Evolutionary conservation across 176 grass and related monocot genomes (phyloP).

Genomic region (Avena sativa): DNA sequence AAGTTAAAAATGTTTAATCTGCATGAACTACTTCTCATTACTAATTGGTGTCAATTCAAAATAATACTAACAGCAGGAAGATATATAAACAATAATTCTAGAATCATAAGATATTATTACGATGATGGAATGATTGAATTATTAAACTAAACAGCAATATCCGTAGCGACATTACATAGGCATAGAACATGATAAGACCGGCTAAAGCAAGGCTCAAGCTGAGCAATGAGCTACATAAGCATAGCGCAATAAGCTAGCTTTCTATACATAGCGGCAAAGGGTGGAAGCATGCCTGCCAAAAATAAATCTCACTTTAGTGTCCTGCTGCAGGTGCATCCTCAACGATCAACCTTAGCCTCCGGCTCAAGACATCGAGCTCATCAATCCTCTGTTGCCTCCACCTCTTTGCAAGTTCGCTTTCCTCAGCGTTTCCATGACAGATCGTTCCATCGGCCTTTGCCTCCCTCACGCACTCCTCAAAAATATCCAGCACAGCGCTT

Average conservation of each 20-base stretch:
- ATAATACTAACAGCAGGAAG: neutral
- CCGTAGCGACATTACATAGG: conserved; percentile 46
- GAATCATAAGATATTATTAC: conserved; percentile 45
- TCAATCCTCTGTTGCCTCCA: conserved; percentile 72
- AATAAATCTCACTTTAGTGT: conserved; percentile 37
- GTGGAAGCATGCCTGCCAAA: conserved; percentile 35
- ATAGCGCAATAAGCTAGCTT: conserved; percentile 53
- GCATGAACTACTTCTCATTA: conserved; percentile 10
- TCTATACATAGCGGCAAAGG: conserved; percentile 47
- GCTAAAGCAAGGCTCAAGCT: conserved; percentile 41
- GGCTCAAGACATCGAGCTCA: conserved; percentile 70
- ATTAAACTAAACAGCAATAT: conserved; percentile 48
- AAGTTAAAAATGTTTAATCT: neutral
- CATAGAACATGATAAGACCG: conserved; percentile 37
- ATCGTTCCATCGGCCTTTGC: conserved; percentile 33
- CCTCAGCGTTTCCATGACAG: conserved; percentile 15
- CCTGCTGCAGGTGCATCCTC: conserved; percentile 46
- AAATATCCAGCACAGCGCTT: conserved; percentile 65
- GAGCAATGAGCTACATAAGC: conserved; percentile 41
- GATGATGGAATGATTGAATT: conserved; percentile 46
- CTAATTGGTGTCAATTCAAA: neutral
- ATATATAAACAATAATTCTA: conserved; percentile 14
- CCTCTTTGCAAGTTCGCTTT: conserved; percentile 54
- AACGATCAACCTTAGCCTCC: conserved; percentile 68
- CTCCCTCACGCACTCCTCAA: conserved; percentile 78